phyloP scores from a whole-genome alignment of 371 early-diverging fungal genomes.

The Rhizomucor pusillus region DNA sequence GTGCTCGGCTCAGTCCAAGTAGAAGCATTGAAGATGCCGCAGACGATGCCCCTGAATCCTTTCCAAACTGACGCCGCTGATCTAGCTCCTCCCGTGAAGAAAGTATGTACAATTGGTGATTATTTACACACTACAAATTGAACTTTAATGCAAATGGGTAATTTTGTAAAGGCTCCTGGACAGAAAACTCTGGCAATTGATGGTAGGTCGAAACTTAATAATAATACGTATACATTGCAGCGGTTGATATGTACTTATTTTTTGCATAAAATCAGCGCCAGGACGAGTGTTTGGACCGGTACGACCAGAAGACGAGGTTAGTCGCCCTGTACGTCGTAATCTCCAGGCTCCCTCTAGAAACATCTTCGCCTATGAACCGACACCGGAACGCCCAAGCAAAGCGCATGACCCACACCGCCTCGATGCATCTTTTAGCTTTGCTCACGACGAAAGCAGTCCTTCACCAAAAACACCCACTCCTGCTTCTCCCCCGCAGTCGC shows the following conservation, averaged over 20 bases:
- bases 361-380: constrained; percentile 45
- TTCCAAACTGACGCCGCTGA: constrained; percentile 19
- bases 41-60: constrained; percentile 14
- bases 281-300: constrained; percentile 42
- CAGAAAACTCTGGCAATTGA: constrained; percentile 9
- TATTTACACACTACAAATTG: background rate
- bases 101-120: constrained; percentile 6
- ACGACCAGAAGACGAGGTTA: constrained; percentile 37
- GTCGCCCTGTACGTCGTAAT: constrained; percentile 19
- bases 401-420: constrained; percentile 30
- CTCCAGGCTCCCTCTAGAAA: constrained; percentile 29
- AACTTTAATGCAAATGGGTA: too few species aligned
- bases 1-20: constrained; percentile 34
- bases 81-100: constrained; percentile 8
- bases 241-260: background rate
- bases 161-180: background rate
- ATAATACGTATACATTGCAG: background rate
- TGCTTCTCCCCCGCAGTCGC: too few species aligned
- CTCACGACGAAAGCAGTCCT: constrained; percentile 21
- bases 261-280: constrained; percentile 14
- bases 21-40: constrained; percentile 22
- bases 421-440: constrained; percentile 25
- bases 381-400: constrained; percentile 26
- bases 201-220: constrained; percentile 1
- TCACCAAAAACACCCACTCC: constrained; percentile 2